These are phyloP conservation scores for Globisporangium paddicum DNA, from an alignment of 352 stramenopile genomes.

Conservation along the genomic window DNA sequence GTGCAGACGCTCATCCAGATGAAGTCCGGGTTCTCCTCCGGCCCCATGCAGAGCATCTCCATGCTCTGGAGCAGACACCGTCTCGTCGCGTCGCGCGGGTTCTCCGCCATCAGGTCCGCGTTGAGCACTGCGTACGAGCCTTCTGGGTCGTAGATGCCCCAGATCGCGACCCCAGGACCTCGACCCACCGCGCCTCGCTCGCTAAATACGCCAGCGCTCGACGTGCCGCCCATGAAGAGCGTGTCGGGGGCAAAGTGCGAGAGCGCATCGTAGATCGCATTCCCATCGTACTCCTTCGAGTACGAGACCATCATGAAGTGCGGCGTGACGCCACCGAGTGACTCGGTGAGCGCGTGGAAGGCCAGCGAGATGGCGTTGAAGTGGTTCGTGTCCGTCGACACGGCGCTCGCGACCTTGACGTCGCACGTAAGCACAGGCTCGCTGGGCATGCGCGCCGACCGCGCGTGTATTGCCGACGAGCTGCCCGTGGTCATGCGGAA, in stretches of 20 bases:
- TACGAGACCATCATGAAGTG: constrained; percentile 83
- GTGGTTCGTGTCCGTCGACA: constrained; percentile 59
- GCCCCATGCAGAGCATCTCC: constrained; percentile 65
- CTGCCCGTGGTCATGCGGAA: constrained; percentile 17
- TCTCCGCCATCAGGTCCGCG: constrained; percentile 51
- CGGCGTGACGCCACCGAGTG: constrained; percentile 53
- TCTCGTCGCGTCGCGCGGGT: constrained; percentile 53
- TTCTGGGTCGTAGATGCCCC: constrained; percentile 81
- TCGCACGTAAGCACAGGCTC: constrained; percentile 22
- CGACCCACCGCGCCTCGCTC: constrained; percentile 29
- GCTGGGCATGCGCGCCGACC: constrained; percentile 3
- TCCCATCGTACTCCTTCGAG: constrained; percentile 53
- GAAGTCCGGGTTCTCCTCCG: constrained; percentile 72
- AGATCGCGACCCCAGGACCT: constrained; percentile 52
- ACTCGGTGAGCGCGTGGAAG: constrained; percentile 50
- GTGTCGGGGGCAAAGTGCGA: constrained; percentile 58
- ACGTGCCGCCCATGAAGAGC: constrained; percentile 79
- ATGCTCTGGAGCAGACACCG: constrained; percentile 66
- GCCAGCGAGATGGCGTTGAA: constrained; percentile 44
- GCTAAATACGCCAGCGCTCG: constrained; percentile 60
- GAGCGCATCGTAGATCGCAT: constrained; percentile 54
- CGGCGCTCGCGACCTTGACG: constrained; percentile 67
- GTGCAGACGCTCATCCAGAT: constrained; percentile 65
- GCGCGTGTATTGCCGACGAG: background rate
- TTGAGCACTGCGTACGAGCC: constrained; percentile 78